Percentiles rank a stretch among this genome's conserved stretches.
Evolutionary conservation across 2,329 filamentous ascomycete genomes (phyloP).

Genomic region (Colletotrichum karsti): DNA sequence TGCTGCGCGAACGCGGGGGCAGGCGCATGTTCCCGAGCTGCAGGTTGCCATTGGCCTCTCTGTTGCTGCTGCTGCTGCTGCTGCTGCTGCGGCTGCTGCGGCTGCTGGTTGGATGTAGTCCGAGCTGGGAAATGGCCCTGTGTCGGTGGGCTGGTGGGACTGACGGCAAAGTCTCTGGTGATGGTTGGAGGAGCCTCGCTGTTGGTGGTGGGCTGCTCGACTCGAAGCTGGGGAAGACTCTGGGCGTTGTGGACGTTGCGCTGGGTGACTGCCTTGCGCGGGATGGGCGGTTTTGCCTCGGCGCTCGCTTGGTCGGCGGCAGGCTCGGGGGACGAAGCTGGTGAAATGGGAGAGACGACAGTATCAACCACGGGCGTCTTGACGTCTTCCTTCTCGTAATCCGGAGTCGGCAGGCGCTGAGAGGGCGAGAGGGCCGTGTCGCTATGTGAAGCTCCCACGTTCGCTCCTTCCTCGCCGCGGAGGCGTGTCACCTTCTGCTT

Average conservation of each 20-base stretch:
- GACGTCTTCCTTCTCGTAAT: slow-evolving; percentile 54
- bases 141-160: slow-evolving; percentile 30
- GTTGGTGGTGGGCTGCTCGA: slow-evolving; percentile 28
- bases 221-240: slow-evolving; percentile 34
- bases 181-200: slow-evolving; percentile 34
- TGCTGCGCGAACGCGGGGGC: background rate
- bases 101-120: slow-evolving; percentile 37
- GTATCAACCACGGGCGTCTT: slow-evolving; percentile 44
- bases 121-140: slow-evolving; percentile 40
- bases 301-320: slow-evolving; percentile 28
- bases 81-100: slow-evolving; percentile 17
- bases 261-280: slow-evolving; percentile 36
- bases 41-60: slow-evolving; percentile 1
- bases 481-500: slow-evolving; percentile 29
- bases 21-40: slow-evolving; percentile 1
- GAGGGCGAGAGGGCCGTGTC: slow-evolving; percentile 26
- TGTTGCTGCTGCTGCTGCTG: no score
- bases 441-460: slow-evolving; percentile 25
- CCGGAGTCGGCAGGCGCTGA: slow-evolving; percentile 56
- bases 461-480: slow-evolving; percentile 13
- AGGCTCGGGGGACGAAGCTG: slow-evolving; percentile 53
- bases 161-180: slow-evolving; percentile 25
- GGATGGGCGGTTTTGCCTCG: slow-evolving; percentile 31
- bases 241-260: slow-evolving; percentile 33
- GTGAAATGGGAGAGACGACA: slow-evolving; percentile 53